Evolutionary conservation across 108 stramenopile species (phyloP), one percentile per base, ranked within the genome.

Genomic region (Pseudonitzschia pungens): DNA sequence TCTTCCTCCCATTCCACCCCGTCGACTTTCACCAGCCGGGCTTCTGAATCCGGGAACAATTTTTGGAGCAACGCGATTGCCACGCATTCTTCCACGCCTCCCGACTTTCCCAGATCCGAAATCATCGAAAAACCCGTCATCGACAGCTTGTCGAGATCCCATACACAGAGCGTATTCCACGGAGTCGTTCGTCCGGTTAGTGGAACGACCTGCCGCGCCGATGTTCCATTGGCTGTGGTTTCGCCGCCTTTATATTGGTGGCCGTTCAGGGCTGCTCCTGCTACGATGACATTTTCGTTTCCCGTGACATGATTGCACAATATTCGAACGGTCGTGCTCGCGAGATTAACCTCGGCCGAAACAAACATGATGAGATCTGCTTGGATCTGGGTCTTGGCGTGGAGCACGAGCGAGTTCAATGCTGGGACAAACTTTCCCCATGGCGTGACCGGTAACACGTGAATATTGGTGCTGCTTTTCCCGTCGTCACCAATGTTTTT

Each of bases 111-210:
- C 31, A 74, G 10, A 58, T 75, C 77, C 0, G 91, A 88, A 26
- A 94, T 81, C 9, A 84, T 71, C 11, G 85, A 79, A 71, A 96
- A 97, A 44, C 95, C 95, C 5, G 89, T 89, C n/a, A 90, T 53
- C 31, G 90, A 81, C 31, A 97, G 76, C 70, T 92, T 92, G 57
- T 66, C 32, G 28, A 96, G 58, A 64, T 93, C 83, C 97, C 97
- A 97, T 20, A 96, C 58, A 6, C 94, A 94, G 36, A 92, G 76
- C n/a, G 97, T 97, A 77, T 97, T 97, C 97, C 97, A 97, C 5
- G 97, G 96, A 55, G 80, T 77, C 18, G 97, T 97, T 45, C 85
- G 64, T 24, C 78, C 72, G 40, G 43, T 74, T 60, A 91, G 68
- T 28, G 66, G 76, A 24, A 86, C 78, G 53, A 78, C 60, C 15